A percentile compares a stretch with the other conserved stretches of the same genome.
phyloP scores from a whole-genome alignment of 768 basidiomycete species.

The Lactifluus pinguis region DNA sequence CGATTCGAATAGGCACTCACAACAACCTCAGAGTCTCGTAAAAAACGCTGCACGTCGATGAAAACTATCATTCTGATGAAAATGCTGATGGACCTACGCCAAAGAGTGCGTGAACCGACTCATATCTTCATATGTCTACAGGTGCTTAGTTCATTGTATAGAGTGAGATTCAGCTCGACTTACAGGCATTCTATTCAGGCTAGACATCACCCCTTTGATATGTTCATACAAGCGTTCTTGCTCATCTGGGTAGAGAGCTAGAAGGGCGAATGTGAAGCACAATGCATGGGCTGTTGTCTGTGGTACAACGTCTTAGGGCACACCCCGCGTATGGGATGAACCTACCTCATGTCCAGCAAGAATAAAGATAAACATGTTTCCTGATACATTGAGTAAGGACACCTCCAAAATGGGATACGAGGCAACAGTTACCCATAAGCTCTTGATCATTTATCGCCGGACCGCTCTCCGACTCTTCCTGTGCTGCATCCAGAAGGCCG shows the following conservation, averaged over 20 bases:
- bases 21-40: conserved; percentile 43
- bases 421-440: conserved; percentile 13
- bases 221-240: conserved; percentile 34
- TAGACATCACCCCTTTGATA: conserved; percentile 27
- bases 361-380: conserved; percentile 27
- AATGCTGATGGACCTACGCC: conserved; percentile 5
- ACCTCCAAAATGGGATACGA: not conserved
- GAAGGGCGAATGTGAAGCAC: conserved; percentile 31
- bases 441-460: conserved; percentile 20
- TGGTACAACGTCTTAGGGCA: not conserved
- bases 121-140: conserved; percentile 22
- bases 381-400: not conserved
- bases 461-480: conserved; percentile 12
- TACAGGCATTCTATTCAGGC: conserved; percentile 21
- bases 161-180: not conserved
- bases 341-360: conserved; percentile 29
- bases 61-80: not conserved
- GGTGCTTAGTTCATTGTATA: not conserved
- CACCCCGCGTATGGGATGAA: not conserved
- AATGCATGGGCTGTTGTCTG: conserved; percentile 34
- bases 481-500: conserved; percentile 20
- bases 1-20: conserved; percentile 1
- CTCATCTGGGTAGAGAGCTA: conserved; percentile 35
- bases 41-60: conserved; percentile 30
- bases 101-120: conserved; percentile 14